Percentiles rank a stretch among this genome's conserved stretches.
Conservation (phyloP, 352 stramenopile genomes). For the Globisporangium ultimum region DNA sequence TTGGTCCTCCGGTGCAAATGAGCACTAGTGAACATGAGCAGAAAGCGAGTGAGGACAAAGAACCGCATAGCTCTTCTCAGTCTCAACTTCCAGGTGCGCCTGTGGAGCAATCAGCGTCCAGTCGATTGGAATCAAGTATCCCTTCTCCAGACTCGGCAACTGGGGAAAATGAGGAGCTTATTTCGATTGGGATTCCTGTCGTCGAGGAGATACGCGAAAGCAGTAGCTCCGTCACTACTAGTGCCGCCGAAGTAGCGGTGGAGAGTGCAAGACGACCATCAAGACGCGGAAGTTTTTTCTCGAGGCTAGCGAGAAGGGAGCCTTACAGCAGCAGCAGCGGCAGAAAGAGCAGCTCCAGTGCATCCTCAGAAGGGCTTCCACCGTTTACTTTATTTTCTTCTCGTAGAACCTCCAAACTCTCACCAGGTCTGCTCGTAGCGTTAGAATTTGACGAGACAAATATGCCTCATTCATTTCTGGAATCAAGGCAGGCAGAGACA, state of each 20-base stretch:
- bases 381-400: conserved; percentile 3
- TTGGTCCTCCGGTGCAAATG: background rate
- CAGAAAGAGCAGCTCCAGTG: conserved; percentile 2
- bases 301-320: conserved; percentile 7
- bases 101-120: background rate
- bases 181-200: conserved; percentile 7
- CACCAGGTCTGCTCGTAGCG: background rate
- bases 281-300: conserved; percentile 18
- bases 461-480: background rate
- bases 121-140: background rate
- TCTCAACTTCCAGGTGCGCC: background rate
- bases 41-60: background rate
- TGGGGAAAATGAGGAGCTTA: background rate
- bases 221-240: background rate
- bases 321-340: conserved; percentile 13
- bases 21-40: conserved; percentile 1
- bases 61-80: background rate
- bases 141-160: background rate
- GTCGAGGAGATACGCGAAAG: conserved; percentile 6
- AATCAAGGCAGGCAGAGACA: too few species aligned
- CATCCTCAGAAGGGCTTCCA: conserved; percentile 2
- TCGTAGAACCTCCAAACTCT: conserved; percentile 6
- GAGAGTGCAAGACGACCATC: conserved; percentile 12
- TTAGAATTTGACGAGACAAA: conserved; percentile 1
- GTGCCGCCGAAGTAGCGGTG: background rate